Conservation (phyloP, 1,139 yeast genomes). For the Saccharomyces hybrid region DNA sequence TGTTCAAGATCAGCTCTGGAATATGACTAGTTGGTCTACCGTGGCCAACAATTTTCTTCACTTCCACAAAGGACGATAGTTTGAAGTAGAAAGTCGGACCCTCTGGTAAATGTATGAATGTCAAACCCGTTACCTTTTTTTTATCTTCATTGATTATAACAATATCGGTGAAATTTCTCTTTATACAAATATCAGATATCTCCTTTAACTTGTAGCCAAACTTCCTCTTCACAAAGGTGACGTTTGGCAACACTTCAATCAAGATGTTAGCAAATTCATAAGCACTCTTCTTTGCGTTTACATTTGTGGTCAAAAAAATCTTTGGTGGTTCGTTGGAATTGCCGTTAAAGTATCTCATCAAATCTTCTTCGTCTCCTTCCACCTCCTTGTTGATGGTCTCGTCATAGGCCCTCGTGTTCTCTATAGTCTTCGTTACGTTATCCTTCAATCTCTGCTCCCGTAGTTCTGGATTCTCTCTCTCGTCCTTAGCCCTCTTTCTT, state of each 20-base stretch:
- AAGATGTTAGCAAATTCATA: conserved; percentile 85
- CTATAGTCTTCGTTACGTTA: conserved; percentile 84
- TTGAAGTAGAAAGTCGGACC: conserved; percentile 95
- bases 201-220: conserved; percentile 76
- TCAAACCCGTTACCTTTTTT: conserved; percentile 81
- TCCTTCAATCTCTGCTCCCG: conserved; percentile 70
- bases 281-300: conserved; percentile 76
- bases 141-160: conserved; percentile 89
- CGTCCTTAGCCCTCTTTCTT: conserved; percentile 73
- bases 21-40: conserved; percentile 85
- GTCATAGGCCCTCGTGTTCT: conserved; percentile 79
- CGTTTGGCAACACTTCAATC: conserved; percentile 77
- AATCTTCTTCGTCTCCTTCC: conserved; percentile 71
- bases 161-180: conserved; percentile 79
- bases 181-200: conserved; percentile 73
- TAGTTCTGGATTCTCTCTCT: conserved; percentile 70
- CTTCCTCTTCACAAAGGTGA: conserved; percentile 81
- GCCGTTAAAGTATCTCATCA: conserved; percentile 24
- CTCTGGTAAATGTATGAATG: conserved; percentile 85
- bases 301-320: conserved; percentile 80
- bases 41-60: conserved; percentile 74
- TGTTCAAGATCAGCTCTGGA: conserved; percentile 86
- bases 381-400: conserved; percentile 64
- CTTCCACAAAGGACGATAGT: conserved; percentile 64
- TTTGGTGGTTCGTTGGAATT: conserved; percentile 47